Percentiles rank a stretch among this genome's conserved stretches.
These are phyloP conservation scores for Grigorovia humatica DNA, from an alignment of 805 yeast species.

Conservation along the genomic window DNA sequence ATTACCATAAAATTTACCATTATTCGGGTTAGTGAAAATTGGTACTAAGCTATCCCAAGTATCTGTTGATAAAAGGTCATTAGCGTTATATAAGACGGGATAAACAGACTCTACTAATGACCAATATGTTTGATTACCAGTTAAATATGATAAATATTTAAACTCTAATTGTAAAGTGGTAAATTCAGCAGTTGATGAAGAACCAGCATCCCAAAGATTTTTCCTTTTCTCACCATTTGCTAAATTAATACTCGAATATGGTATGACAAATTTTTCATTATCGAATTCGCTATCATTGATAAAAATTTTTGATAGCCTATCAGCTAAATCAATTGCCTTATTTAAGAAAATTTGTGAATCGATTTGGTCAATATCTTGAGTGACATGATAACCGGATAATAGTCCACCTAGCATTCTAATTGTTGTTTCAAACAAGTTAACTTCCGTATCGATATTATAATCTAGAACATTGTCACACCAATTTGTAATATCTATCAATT, in stretches of 20 bases:
- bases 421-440: slow-evolving; percentile 87
- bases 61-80: slow-evolving; percentile 21
- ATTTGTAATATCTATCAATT: slow-evolving; percentile 49
- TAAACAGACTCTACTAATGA: slow-evolving; percentile 64
- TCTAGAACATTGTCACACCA: slow-evolving; percentile 68
- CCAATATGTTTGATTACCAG: slow-evolving; percentile 78
- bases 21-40: slow-evolving; percentile 62
- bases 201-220: slow-evolving; percentile 61
- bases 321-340: slow-evolving; percentile 72
- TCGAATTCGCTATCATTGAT: slow-evolving; percentile 43
- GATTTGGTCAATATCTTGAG: background rate
- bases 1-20: slow-evolving; percentile 55
- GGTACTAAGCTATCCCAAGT: slow-evolving; percentile 67
- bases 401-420: slow-evolving; percentile 90
- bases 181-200: slow-evolving; percentile 83
- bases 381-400: slow-evolving; percentile 61
- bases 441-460: slow-evolving; percentile 63
- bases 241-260: slow-evolving; percentile 70
- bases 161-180: slow-evolving; percentile 81
- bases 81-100: slow-evolving; percentile 53
- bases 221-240: slow-evolving; percentile 48
- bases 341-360: slow-evolving; percentile 57
- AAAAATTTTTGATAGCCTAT: slow-evolving; percentile 60
- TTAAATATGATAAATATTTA: slow-evolving; percentile 67
- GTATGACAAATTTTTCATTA: slow-evolving; percentile 30